Percentiles rank a stretch among this genome's conserved stretches.
phyloP scores from a whole-genome alignment of 2,329 filamentous ascomycete species.

The Cryphonectria nitschkei region DNA sequence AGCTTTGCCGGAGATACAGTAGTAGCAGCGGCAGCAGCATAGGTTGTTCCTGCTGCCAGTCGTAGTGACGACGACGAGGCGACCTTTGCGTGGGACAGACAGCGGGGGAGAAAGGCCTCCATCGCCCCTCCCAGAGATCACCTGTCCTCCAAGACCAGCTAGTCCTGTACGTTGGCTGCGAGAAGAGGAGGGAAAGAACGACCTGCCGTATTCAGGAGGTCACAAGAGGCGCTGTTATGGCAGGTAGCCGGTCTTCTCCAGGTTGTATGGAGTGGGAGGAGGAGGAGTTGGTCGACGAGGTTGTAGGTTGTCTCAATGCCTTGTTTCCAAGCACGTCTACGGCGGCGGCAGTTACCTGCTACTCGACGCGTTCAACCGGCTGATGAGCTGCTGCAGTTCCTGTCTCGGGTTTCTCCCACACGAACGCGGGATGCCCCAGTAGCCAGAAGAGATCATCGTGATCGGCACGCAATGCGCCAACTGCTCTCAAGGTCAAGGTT shows the following conservation, averaged over 20 bases:
- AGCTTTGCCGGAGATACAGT: neutral
- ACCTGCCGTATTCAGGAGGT: constrained; percentile 9
- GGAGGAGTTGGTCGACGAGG: neutral
- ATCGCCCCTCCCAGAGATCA: neutral
- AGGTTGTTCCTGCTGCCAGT: neutral
- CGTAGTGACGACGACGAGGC: neutral
- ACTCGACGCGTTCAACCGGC: neutral
- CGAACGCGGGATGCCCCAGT: neutral
- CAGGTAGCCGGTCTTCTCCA: too few relatives aligned
- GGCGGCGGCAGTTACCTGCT: neutral
- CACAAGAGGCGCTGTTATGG: too few relatives aligned
- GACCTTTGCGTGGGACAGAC: neutral
- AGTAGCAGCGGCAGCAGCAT: neutral
- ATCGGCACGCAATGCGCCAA: neutral
- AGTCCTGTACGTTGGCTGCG: neutral
- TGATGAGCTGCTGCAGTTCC: neutral
- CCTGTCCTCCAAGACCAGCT: neutral
- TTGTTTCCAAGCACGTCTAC: neutral
- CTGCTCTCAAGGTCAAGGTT: neutral
- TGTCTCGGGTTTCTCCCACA: neutral
- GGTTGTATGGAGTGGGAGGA: neutral
- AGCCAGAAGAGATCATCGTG: neutral
- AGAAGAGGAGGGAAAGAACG: neutral
- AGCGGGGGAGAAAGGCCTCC: neutral
- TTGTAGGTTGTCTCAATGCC: neutral